phyloP scores from a whole-genome alignment of 192 early-diverging fungal genomes.

The Backusella tuberculispora region DNA sequence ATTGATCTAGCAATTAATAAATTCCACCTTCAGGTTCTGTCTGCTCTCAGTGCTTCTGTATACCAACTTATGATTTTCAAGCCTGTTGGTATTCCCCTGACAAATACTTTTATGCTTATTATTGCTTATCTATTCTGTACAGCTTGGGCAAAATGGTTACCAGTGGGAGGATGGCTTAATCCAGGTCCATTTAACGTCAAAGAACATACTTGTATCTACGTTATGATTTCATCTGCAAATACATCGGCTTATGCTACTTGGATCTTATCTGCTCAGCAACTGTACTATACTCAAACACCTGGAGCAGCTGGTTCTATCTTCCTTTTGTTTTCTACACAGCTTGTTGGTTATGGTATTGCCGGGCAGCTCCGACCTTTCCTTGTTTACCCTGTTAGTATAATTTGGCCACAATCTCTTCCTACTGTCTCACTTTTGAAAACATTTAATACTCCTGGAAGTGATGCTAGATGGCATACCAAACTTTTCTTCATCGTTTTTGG shows the following conservation, averaged over 20 bases:
- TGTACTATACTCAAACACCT: conserved; percentile 67
- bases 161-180: conserved; percentile 50
- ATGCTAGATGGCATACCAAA: conserved; percentile 24
- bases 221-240: conserved; percentile 71
- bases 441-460: conserved; percentile 30
- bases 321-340: conserved; percentile 48
- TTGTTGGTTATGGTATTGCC: conserved; percentile 60
- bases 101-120: conserved; percentile 71
- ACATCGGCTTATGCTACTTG: conserved; percentile 72
- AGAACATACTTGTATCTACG: conserved; percentile 39
- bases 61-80: conserved; percentile 84
- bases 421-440: conserved; percentile 50
- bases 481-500: conserved; percentile 42
- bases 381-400: conserved; percentile 56
- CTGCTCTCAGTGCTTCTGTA: conserved; percentile 57
- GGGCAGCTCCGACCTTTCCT: conserved; percentile 54
- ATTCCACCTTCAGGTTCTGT: conserved; percentile 38
- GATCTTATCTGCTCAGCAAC: conserved; percentile 67
- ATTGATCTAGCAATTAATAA: neutral
- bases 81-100: conserved; percentile 69
- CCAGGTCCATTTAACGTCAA: conserved; percentile 41
- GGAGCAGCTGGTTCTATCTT: conserved; percentile 47
- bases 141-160: conserved; percentile 62
- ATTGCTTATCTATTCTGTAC: conserved; percentile 74
- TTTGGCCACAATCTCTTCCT: conserved; percentile 56